Conservation (phyloP, 345 rosid species). For the Eucalyptus shirleyi region DNA sequence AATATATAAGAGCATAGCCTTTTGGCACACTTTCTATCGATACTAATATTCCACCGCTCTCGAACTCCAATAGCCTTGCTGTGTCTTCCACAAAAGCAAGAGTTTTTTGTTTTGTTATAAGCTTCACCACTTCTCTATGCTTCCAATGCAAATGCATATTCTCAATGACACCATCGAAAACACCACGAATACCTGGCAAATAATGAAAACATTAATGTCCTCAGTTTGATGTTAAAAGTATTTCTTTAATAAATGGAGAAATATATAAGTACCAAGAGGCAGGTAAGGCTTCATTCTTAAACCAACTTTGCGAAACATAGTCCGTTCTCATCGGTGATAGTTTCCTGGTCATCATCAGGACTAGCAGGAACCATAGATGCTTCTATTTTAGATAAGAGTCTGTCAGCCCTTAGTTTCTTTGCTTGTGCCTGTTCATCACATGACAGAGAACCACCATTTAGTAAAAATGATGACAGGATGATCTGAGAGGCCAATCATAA, state of each 20-base stretch:
- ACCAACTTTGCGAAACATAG: slow-evolving; percentile 90
- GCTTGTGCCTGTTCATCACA: slow-evolving; percentile 56
- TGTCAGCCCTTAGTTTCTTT: slow-evolving; percentile 86
- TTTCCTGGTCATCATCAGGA: slow-evolving; percentile 98
- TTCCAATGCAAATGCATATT: slow-evolving; percentile 99
- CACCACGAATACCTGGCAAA: slow-evolving; percentile 87
- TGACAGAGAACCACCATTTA: background rate
- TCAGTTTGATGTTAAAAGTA: background rate
- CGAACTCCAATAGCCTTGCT: slow-evolving; percentile 80
- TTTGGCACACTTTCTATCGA: slow-evolving; percentile 91
- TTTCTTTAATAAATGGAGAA: background rate
- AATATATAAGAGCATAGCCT: slow-evolving; percentile 83
- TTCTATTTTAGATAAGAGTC: slow-evolving; percentile 75
- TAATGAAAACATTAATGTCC: background rate
- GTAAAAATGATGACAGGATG: background rate
- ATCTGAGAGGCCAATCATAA: background rate
- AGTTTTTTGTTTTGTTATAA: slow-evolving; percentile 83
- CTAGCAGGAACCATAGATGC: slow-evolving; percentile 87
- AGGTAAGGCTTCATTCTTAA: slow-evolving; percentile 90
- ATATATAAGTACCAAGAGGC: slow-evolving; percentile 63
- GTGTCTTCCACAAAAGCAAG: slow-evolving; percentile 91
- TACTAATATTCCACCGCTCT: slow-evolving; percentile 95
- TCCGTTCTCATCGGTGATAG: slow-evolving; percentile 81
- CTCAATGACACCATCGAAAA: slow-evolving; percentile 96
- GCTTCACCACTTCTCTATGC: slow-evolving; percentile 96